Conservation (phyloP, 2,329 filamentous ascomycete species). For the Pseudogymnoascus sp. region DNA sequence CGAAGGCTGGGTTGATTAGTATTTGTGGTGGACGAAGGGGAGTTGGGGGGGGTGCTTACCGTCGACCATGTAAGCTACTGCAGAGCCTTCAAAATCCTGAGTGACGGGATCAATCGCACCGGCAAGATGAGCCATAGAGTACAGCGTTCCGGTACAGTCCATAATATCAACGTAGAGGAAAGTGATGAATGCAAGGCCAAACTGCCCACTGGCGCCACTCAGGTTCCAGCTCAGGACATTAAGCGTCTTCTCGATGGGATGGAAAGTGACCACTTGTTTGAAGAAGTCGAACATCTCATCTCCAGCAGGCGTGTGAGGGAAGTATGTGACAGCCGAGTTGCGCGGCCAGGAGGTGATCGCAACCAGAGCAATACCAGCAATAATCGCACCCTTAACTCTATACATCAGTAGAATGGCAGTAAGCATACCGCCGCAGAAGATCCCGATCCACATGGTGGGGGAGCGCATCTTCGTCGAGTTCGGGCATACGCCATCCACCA, state of each 20-base stretch:
- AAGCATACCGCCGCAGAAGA: conserved; percentile 76
- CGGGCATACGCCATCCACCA: conserved; percentile 49
- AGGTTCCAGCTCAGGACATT: conserved; percentile 69
- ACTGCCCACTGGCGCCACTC: conserved; percentile 54
- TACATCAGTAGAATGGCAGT: conserved; percentile 78
- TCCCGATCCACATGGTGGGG: conserved; percentile 78
- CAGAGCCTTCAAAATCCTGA: conserved; percentile 80
- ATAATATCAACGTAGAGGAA: conserved; percentile 89
- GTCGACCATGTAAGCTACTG: conserved; percentile 76
- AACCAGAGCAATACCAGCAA: conserved; percentile 73
- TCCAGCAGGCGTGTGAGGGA: conserved; percentile 63
- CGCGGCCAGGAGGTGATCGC: conserved; percentile 86
- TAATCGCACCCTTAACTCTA: conserved; percentile 78
- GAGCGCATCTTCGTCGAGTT: conserved; percentile 66
- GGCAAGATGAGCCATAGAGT: conserved; percentile 81
- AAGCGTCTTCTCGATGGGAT: conserved; percentile 62
- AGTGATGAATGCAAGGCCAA: conserved; percentile 75
- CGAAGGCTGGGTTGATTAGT: conserved; percentile 17
- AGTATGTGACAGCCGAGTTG: conserved; percentile 66
- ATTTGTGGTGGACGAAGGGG: neutral
- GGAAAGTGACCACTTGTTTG: conserved; percentile 78
- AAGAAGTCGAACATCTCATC: conserved; percentile 74
- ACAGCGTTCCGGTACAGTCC: conserved; percentile 77
- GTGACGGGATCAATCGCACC: conserved; percentile 72
- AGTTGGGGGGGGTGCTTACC: conserved; percentile 30